phyloP scores from a whole-genome alignment of 1,284 basidiomycete genomes.

The Puccinia novopanici region DNA sequence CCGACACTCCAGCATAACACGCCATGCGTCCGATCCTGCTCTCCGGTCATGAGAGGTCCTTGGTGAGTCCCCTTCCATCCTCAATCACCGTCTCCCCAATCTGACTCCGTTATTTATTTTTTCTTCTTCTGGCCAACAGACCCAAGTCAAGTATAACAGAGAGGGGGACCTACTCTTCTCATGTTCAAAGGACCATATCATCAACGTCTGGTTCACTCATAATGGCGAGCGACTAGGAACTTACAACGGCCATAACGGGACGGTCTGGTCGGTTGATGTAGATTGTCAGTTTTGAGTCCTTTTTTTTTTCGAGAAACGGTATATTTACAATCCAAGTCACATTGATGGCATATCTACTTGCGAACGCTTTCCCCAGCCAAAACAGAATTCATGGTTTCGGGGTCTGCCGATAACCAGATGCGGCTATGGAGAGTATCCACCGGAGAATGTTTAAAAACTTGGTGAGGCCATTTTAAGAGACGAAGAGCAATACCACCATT shows the following conservation, averaged over 20 bases:
- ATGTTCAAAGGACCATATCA: conserved; percentile 89
- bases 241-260: conserved; percentile 93
- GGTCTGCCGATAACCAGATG: conserved; percentile 82
- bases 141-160: conserved; percentile 70
- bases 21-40: conserved; percentile 58
- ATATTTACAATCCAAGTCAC: too few relatives aligned
- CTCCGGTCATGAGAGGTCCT: conserved; percentile 90
- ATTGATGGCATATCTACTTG: background rate
- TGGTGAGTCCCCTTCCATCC: conserved; percentile 71
- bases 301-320: too few relatives aligned
- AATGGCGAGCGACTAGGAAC: conserved; percentile 97
- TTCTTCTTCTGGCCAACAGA: background rate
- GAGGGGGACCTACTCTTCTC: conserved; percentile 96
- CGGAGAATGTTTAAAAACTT: conserved; percentile 71
- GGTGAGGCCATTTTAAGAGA: conserved; percentile 20
- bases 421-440: conserved; percentile 86
- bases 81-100: background rate
- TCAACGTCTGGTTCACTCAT: conserved; percentile 98
- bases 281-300: conserved; percentile 71
- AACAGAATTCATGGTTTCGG: conserved; percentile 82
- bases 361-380: conserved; percentile 65
- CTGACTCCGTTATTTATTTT: background rate
- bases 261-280: conserved; percentile 93
- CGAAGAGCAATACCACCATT: background rate
- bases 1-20: background rate